Base-by-base conservation (phyloP, 192 early-diverging fungal genomes). In the Coemansia sp. region DNA sequence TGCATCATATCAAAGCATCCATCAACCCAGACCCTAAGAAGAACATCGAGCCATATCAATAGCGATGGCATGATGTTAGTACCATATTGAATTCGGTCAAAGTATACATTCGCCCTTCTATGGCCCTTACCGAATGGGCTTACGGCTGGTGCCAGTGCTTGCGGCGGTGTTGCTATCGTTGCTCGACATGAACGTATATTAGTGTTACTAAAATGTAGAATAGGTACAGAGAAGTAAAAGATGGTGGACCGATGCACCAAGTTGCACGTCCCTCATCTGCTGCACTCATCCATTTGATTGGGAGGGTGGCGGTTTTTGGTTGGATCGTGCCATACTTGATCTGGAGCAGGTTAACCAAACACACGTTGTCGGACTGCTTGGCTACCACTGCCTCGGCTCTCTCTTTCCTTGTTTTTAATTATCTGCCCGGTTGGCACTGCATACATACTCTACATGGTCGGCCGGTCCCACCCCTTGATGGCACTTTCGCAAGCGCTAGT, bases 1-100 rank as follows among this genome's bases (percentile, higher is more conserved):
- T 98, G 95, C 91, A 95, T 94, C 87, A 95, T 89, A 84, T 98
- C 96, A 74, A 95, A 98, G 82, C 96, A 98, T 41, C 96, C 96
- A 69, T 98, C 96, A 54, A 93, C 92, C 92, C 93, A 94, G 66
- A 94, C 68, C 11, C 80, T 82, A 82, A 21, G 13, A 46, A 44
- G 14, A 17, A 19, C 0, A 46, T n/a, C 17, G 44, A 19, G 5
- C n/a, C 37, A 10, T 39, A 19, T 5, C 50, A 29, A 34, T 31
- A 21, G 5, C 8, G 56, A 59, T 59, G 3, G n/a, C 45, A 16
- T 3, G 11, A 10, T 14, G 27, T 53, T 53, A 53, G 51, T 14
- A 27, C 51, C 13, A 9, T 1, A 53, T 10, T 27, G 51, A 53
- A 53, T 29, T 53, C 27, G n/a, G 39, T 11, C n/a, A 39, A 45